Evolutionary conservation across 257 asterid species (phyloP), one percentile per base, ranked within the genome.

Genomic region (Ehretia macrophylla): DNA sequence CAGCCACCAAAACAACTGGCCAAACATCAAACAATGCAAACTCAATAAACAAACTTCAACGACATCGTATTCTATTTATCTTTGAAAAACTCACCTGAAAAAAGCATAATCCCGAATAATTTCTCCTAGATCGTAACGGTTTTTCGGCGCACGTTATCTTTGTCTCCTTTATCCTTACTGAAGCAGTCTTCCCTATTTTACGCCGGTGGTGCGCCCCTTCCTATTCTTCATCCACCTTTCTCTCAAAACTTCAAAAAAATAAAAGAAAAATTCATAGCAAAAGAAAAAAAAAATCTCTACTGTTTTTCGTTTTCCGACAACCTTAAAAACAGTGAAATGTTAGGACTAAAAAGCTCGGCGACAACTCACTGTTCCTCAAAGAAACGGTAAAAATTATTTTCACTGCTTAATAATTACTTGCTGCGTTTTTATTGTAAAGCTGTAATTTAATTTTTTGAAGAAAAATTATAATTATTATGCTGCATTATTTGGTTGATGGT

Each of bases 141-240:
- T 44, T 56, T 57, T 50, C 67, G 75, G 67, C 63, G 60, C 61
- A 45, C 52, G 27, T 51, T 56, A 58, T 32, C 52, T 38, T 40
- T 22, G 6, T 19, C 59, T 21, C 32, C 5, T 35, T 48, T 19
- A 21, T 46, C 32, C 68, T 65, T 42, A 52, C 56, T 47, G 46
- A 27, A 16, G 27, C 42, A 27, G 52, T 22, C 49, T n/a, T 53
- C 14, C 48, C 75, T 72, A 78, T 58, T 71, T 60, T 68, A 72
- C 63, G 78, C 87, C 61, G 67, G 67, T 59, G 63, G 61, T 70
- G 78, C 73, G 63, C 72, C 56, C 60, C 63, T 77, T 72, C 53
- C 67, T 55, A 68, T 60, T 75, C 75, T 39, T 27, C 14, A 11
- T 20, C 22, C 49, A 53, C 51, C 59, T 17, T 37, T 11, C 57